These are phyloP conservation scores for Truncatella angustata DNA, from an alignment of 2,329 filamentous ascomycete genomes.

Conservation along the genomic window DNA sequence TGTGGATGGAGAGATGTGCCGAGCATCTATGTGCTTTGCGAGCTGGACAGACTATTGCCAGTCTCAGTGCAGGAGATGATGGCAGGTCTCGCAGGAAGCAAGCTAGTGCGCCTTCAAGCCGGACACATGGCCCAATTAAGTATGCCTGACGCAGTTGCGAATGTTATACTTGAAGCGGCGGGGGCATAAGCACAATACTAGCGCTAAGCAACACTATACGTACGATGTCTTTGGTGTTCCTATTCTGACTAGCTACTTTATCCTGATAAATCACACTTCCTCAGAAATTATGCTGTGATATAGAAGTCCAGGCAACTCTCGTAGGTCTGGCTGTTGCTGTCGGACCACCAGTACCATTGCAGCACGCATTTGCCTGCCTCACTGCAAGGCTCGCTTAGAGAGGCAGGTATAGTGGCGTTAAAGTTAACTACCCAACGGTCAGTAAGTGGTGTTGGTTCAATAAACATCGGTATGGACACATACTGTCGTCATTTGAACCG, in stretches of 20 bases:
- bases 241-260: background rate
- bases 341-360: conserved; percentile 63
- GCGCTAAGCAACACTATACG: background rate
- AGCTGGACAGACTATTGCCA: conserved; percentile 6
- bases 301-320: conserved; percentile 61
- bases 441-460: too few species aligned
- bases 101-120: background rate
- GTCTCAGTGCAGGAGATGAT: conserved; percentile 2
- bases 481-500: conserved; percentile 32
- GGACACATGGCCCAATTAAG: conserved; percentile 1
- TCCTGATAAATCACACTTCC: too few species aligned
- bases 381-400: conserved; percentile 43
- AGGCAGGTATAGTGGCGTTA: conserved; percentile 51
- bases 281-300: too few species aligned
- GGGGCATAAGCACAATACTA: too few species aligned
- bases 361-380: conserved; percentile 45
- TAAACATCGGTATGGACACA: too few species aligned
- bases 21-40: conserved; percentile 8
- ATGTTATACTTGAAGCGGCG: background rate
- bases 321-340: conserved; percentile 57
- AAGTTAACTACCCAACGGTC: conserved; percentile 41
- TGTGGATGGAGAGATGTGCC: conserved; percentile 11
- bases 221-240: background rate
- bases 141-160: background rate
- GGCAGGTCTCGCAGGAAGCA: background rate